phyloP scores from a whole-genome alignment of 495 filamentous ascomycete species.

The Aspergillus kassunensis region DNA sequence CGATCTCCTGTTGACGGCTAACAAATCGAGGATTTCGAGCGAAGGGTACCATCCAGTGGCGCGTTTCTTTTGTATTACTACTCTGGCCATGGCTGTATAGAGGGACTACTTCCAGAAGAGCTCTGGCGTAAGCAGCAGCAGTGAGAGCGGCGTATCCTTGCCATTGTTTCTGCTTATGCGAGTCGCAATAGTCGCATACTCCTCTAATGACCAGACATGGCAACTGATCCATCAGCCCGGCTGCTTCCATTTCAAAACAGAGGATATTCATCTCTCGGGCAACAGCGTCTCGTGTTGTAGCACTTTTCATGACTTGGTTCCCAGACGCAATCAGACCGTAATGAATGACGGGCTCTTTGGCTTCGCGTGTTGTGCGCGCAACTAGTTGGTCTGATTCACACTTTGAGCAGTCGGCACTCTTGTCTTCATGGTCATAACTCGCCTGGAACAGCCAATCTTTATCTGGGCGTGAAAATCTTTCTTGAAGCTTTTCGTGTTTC shows the following conservation, averaged over 20 bases:
- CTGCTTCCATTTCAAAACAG: constrained; percentile 44
- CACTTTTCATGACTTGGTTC: constrained; percentile 20
- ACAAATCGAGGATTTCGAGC: constrained; percentile 17
- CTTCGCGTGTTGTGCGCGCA: constrained; percentile 8
- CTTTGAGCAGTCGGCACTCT: constrained; percentile 14
- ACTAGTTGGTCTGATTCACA: constrained; percentile 14
- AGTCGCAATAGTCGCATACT: constrained; percentile 3
- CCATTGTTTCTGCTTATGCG: constrained; percentile 35
- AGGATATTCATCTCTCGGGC: constrained; percentile 22
- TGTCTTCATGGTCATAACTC: constrained; percentile 21
- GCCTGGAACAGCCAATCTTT: constrained; percentile 28
- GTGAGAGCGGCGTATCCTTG: constrained; percentile 22
- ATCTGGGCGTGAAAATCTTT: constrained; percentile 15
- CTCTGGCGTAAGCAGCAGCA: constrained; percentile 30
- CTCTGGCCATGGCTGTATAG: neutral
- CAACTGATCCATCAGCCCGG: neutral
- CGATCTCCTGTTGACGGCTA: constrained; percentile 22
- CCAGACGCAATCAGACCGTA: constrained; percentile 21
- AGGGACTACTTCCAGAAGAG: constrained; percentile 22
- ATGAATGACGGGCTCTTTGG: constrained; percentile 13
- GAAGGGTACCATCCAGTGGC: constrained; percentile 22
- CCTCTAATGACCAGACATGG: constrained; percentile 1
- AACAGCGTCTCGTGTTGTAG: constrained; percentile 15
- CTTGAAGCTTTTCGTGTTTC: constrained; percentile 17
- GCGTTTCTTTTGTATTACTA: neutral